Conservation (phyloP, 192 early-diverging fungal species). For the Phycomyces blakesleeanus region DNA sequence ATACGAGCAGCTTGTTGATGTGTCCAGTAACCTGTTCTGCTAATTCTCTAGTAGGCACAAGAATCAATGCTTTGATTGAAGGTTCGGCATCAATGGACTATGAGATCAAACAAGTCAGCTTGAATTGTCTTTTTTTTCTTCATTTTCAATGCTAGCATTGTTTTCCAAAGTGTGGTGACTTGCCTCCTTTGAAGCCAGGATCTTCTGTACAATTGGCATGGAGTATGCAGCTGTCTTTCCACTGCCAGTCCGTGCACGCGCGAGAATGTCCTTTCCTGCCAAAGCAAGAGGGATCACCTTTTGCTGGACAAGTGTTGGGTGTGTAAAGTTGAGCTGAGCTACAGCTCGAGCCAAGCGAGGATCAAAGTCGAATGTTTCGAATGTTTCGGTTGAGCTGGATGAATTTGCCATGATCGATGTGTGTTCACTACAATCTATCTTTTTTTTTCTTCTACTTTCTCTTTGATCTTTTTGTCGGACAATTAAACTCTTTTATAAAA, state of each 20-base stretch:
- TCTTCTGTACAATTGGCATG: conserved; percentile 88
- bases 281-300: conserved; percentile 88
- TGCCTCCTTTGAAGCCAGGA: conserved; percentile 69
- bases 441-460: too few species aligned
- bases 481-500: too few species aligned
- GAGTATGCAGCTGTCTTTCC: conserved; percentile 97
- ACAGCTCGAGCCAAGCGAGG: conserved; percentile 84
- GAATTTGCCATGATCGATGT: background rate
- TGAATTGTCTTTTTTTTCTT: too few species aligned
- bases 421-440: background rate
- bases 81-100: conserved; percentile 14
- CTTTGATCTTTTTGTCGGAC: too few species aligned
- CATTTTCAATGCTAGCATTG: background rate
- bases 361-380: conserved; percentile 75
- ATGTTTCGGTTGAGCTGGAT: conserved; percentile 35
- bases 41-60: conserved; percentile 94
- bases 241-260: conserved; percentile 87
- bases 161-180: conserved; percentile 4
- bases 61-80: conserved; percentile 60
- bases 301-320: conserved; percentile 88
- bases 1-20: conserved; percentile 68
- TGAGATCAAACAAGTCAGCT: background rate
- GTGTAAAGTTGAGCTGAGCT: conserved; percentile 73
- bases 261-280: conserved; percentile 90
- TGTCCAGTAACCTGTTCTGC: conserved; percentile 87